A percentile compares a stretch with the other conserved stretches of the same genome.
phyloP scores from a whole-genome alignment of 495 filamentous ascomycete species.

The Neurospora sp. region DNA sequence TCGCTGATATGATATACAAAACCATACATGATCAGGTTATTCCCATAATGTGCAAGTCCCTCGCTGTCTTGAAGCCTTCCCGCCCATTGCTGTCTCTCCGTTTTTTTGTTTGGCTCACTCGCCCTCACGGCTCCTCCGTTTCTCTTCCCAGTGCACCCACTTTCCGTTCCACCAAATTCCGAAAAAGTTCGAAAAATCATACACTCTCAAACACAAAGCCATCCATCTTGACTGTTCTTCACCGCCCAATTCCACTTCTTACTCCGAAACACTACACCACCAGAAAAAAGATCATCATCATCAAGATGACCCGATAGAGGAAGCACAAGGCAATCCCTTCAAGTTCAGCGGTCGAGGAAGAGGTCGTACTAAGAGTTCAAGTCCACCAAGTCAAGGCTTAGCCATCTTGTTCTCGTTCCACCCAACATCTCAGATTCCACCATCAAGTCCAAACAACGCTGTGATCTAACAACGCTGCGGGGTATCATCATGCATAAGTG shows the following conservation, averaged over 20 bases:
- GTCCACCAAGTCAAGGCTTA: not conserved
- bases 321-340: not conserved
- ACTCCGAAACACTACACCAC: not conserved
- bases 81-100: not conserved
- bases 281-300: not conserved
- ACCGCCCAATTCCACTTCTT: not conserved
- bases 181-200: not conserved
- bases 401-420: not conserved
- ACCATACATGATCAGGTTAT: not conserved
- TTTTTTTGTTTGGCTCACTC: not conserved
- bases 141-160: not conserved
- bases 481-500: not conserved
- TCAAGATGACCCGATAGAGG: not conserved
- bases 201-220: not conserved
- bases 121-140: not conserved
- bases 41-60: not conserved
- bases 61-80: not conserved
- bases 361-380: not conserved
- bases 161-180: not conserved
- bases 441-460: not conserved
- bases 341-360: not conserved
- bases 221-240: not conserved
- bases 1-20: not conserved
- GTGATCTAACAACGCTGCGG: not conserved
- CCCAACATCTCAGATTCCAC: not conserved